Evolutionary conservation across 2,329 filamentous ascomycete species (phyloP).

Genomic region (Drechslerella coelobrocha): DNA sequence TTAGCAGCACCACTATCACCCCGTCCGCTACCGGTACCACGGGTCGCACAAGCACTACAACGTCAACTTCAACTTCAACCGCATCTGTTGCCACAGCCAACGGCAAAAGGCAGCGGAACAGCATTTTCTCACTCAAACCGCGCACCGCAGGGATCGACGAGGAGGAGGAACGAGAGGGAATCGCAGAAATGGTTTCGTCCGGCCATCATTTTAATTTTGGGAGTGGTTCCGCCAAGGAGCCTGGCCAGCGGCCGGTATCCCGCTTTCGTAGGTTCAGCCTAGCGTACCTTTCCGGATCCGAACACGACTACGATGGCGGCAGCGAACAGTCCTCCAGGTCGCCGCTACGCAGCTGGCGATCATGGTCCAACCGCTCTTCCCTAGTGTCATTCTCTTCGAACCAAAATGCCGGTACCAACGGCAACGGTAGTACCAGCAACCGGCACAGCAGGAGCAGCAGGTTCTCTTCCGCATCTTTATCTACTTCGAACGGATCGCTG

Average conservation of each 20-base stretch:
- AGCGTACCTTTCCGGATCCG: conserved; percentile 46
- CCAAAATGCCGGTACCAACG: conserved; percentile 1
- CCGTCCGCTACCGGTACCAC: neutral
- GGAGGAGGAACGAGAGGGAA: conserved; percentile 22
- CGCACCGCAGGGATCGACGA: conserved; percentile 15
- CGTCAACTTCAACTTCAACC: no score
- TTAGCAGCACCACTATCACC: conserved; percentile 3
- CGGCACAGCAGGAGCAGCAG: conserved; percentile 18
- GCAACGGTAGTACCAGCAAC: conserved; percentile 17
- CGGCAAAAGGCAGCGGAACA: neutral
- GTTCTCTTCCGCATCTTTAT: conserved; percentile 29
- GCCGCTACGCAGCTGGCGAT: conserved; percentile 39
- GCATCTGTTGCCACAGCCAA: neutral
- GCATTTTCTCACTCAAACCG: neutral
- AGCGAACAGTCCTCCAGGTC: conserved; percentile 45
- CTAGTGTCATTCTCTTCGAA: conserved; percentile 31
- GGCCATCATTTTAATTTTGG: no score
- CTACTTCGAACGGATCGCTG: conserved; percentile 39
- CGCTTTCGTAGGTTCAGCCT: conserved; percentile 49
- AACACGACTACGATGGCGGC: conserved; percentile 41
- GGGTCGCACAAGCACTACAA: neutral
- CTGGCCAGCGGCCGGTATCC: conserved; percentile 18
- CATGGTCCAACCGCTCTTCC: conserved; percentile 45
- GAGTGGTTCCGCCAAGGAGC: conserved; percentile 26
- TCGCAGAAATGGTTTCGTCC: conserved; percentile 41